Evolutionary conservation across 768 basidiomycete species (phyloP).

Genomic region (Mycena epipterygia): DNA sequence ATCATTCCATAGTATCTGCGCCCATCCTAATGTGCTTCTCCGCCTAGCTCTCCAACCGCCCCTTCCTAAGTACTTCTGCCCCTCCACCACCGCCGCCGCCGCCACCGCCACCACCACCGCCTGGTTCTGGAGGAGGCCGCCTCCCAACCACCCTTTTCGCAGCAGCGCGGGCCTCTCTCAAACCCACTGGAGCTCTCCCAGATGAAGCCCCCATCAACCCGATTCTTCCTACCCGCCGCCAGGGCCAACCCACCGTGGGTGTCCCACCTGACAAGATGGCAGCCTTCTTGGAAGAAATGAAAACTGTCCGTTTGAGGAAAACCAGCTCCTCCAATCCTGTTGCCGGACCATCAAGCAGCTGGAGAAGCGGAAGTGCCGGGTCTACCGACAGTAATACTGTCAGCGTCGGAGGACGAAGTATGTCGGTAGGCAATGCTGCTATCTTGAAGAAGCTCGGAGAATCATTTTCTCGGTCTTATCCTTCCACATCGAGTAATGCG

Average conservation of each 20-base stretch:
- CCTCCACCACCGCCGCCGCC: slow-evolving; percentile 53
- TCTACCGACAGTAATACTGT: slow-evolving; percentile 23
- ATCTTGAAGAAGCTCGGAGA: slow-evolving; percentile 37
- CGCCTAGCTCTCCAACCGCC: slow-evolving; percentile 62
- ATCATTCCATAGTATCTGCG: neutral
- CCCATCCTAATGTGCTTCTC: slow-evolving; percentile 1
- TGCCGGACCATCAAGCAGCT: slow-evolving; percentile 11
- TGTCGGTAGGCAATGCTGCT: slow-evolving; percentile 32
- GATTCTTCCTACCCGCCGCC: slow-evolving; percentile 52
- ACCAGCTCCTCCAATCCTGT: slow-evolving; percentile 50
- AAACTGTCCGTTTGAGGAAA: slow-evolving; percentile 77
- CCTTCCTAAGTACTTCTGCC: slow-evolving; percentile 30
- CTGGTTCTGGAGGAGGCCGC: slow-evolving; percentile 45
- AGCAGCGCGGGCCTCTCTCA: slow-evolving; percentile 76
- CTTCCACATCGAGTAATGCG: slow-evolving; percentile 20
- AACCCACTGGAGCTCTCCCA: slow-evolving; percentile 63
- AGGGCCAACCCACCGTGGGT: slow-evolving; percentile 78
- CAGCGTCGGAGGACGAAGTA: slow-evolving; percentile 20
- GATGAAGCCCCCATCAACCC: slow-evolving; percentile 79
- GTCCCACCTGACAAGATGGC: slow-evolving; percentile 87
- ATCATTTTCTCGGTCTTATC: slow-evolving; percentile 22
- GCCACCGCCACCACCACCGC: slow-evolving; percentile 61
- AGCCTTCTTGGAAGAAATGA: slow-evolving; percentile 85
- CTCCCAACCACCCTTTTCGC: slow-evolving; percentile 61
- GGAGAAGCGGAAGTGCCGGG: slow-evolving; percentile 18